A percentile compares a stretch with the other conserved stretches of the same genome.
These are phyloP conservation scores for Phlebiopsis gigantea DNA, from an alignment of 768 basidiomycete genomes.

Conservation along the genomic window DNA sequence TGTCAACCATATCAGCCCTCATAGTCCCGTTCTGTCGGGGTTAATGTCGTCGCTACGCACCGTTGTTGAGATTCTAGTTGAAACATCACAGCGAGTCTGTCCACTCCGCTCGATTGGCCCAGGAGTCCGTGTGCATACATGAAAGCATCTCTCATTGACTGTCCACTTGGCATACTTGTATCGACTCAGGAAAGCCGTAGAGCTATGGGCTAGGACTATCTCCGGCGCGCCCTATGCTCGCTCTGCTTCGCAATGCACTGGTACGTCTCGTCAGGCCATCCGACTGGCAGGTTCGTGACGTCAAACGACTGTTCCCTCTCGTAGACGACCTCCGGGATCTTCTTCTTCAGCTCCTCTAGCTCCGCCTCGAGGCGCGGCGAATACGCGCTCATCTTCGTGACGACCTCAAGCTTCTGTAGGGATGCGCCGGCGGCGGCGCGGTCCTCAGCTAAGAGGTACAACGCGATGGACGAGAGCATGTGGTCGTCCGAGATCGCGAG, in stretches of 20 bases:
- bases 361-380: constrained; percentile 4
- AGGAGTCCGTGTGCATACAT: no score
- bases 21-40: no score
- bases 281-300: constrained; percentile 2
- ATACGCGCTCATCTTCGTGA: not conserved
- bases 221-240: not conserved
- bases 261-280: constrained; percentile 10
- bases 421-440: constrained; percentile 1
- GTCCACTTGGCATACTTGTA: no score
- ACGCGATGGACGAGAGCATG: constrained; percentile 5
- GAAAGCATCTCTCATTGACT: not conserved
- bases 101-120: no score
- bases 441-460: constrained; percentile 7
- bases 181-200: no score
- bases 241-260: constrained; percentile 4
- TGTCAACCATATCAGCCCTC: no score
- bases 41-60: no score
- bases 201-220: no score
- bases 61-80: no score
- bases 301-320: constrained; percentile 2
- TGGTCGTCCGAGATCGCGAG: constrained; percentile 10
- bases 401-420: constrained; percentile 1
- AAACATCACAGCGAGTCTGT: no score
- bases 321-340: constrained; percentile 2
- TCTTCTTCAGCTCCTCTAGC: constrained; percentile 3